Evolutionary conservation across 768 basidiomycete species (phyloP), one percentile per base, ranked within the genome.

Genomic region (Podaxis sp.): DNA sequence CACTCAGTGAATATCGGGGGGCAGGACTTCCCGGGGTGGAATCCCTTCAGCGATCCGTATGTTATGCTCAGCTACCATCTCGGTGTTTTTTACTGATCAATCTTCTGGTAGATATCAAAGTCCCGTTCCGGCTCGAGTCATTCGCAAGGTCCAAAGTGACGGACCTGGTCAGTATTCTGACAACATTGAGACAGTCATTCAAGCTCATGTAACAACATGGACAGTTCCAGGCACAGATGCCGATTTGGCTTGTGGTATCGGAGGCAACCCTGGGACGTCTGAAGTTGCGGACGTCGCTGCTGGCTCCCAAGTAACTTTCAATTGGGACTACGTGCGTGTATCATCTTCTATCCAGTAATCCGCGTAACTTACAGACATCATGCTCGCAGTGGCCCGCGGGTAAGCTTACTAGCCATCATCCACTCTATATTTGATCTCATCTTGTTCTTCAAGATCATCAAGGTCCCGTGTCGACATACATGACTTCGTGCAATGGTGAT

Each of bases 381-480:
- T 59, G 40, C 54, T 63, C 52, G 2, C 59, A 79, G 78, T 78
- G 78, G 78, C 77, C 75, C 56, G 70, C 69, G 53, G 77, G 77
- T 77, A 65, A 63, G 57, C 36, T 30, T 58, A 36, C 49, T 36
- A 52, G 63, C 40, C 60, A 42, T 56, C 52, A 65, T 66, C 22
- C 19, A 24, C 15, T 67, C 24, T 52, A 28, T 17, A 54, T 38
- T 52, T 49, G 64, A 58, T 30, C 46, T 62, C 57, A 64, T 60
- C 55, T 33, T 53, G 42, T 38, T 52, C 48, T 38, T 57, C 46
- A 52, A 80, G 82, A 82, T 66, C 83, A 82, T 68, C 73, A 78
- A 68, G 82, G 82, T 3, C 81, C 80, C 28, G 77, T 82, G 22
- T 79, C 78, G 28, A 82, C 79, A n/a, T 82, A 82, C 67, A 83